Evolutionary conservation across 352 stramenopile species (phyloP), one percentile per base, ranked within the genome.

Genomic region (Phytopythium vexans): DNA sequence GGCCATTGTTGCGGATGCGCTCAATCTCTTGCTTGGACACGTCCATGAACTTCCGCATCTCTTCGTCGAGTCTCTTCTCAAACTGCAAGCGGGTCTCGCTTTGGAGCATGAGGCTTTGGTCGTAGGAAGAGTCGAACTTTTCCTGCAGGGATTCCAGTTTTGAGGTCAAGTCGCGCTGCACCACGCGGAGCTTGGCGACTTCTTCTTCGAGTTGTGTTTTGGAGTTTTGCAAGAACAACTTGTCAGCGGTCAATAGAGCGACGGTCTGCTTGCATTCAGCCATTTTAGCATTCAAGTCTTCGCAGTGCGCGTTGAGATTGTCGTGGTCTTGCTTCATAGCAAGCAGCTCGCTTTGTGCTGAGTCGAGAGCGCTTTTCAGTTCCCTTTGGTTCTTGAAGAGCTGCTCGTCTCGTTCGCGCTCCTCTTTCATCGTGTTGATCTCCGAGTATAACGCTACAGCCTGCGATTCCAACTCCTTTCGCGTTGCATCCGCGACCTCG

Each of bases 1-100:
- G 80, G 7, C 71, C 70, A 32, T 67, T 76, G n/a, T 64, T 71
- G 8, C 79, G 77, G 12, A 92, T 84, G 11, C 69, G 63, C n/a
- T 89, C 79, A 31, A 90, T 76, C 56, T 92, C 82, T 4, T 69
- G 64, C 54, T 82, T 80, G 3, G 78, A 88, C 33, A 86, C 51
- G 16, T 87, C 70, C 68, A 89, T 85, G 42, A 89, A 86, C 48
- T 82, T 88, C 48, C 55, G 44, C 53, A 90, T 68, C 52, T 90
- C 78, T 10, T 69, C 62, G 21, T 89, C 70, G 9, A 90, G 41
- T 35, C 85, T 82, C 51, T 77, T 79, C 50, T 92, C 82, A 53
- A 90, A 90, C 12, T 80, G 52, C 40, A 83, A 8, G 4, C 76
- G 63, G 6, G 73, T 78, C 47, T 90, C 82, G 36, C 86, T 80